phyloP scores from a whole-genome alignment of 441 rosid species.

The Hura crepitans region DNA sequence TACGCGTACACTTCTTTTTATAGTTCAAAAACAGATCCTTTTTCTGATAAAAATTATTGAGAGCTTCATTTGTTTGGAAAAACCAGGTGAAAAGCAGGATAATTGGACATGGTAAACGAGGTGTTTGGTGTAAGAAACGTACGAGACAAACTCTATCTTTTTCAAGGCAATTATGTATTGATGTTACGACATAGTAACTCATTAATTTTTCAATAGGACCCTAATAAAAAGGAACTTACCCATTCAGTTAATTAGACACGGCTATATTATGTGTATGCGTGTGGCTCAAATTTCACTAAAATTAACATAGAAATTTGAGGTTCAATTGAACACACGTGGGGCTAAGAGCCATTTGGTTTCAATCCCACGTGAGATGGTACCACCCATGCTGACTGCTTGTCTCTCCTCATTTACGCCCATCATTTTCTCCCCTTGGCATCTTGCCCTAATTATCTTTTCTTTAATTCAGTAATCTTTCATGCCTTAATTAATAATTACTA shows the following conservation, averaged over 20 bases:
- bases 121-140: background rate
- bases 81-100: no score
- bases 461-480: background rate
- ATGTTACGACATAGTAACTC: background rate
- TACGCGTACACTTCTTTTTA: no score
- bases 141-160: constrained; percentile 5
- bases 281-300: constrained; percentile 8
- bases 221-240: background rate
- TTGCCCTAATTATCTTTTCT: constrained; percentile 34
- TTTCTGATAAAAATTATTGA: no score
- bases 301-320: constrained; percentile 1
- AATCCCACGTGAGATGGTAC: constrained; percentile 40
- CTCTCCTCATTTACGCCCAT: constrained; percentile 23
- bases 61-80: background rate
- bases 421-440: constrained; percentile 36
- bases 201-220: background rate
- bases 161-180: background rate
- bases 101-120: background rate
- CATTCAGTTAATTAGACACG: background rate
- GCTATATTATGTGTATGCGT: background rate
- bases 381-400: constrained; percentile 20
- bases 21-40: no score
- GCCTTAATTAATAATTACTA: background rate
- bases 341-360: constrained; percentile 24
- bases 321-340: constrained; percentile 24